A percentile compares a stretch with the other conserved stretches of the same genome.
These are phyloP conservation scores for Aegilops longissima DNA, from an alignment of 176 grass and related monocot genomes.

Conservation along the genomic window DNA sequence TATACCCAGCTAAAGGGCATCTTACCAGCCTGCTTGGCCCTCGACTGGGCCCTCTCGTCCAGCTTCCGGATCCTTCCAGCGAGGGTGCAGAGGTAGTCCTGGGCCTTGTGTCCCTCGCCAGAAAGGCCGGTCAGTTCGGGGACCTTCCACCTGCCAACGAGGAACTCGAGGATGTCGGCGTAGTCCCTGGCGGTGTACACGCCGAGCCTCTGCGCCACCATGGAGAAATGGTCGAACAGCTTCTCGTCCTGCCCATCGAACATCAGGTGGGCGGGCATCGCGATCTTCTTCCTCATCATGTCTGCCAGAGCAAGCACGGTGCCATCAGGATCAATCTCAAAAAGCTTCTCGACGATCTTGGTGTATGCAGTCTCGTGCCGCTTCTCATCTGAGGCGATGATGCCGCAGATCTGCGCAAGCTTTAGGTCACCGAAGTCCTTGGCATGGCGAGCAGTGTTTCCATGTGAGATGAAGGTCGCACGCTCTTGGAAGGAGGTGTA, in stretches of 20 bases:
- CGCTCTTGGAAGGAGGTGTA: slow-evolving; percentile 98
- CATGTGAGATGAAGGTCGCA: slow-evolving; percentile 92
- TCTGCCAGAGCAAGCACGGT: slow-evolving; percentile 72
- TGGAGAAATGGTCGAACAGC: slow-evolving; percentile 92
- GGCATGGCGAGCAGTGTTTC: slow-evolving; percentile 86
- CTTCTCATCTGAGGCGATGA: slow-evolving; percentile 92
- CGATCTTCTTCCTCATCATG: slow-evolving; percentile 99
- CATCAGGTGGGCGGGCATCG: slow-evolving; percentile 97
- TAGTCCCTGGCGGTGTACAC: slow-evolving; percentile 95
- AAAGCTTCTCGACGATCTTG: slow-evolving; percentile 95
- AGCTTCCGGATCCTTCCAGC: slow-evolving; percentile 80
- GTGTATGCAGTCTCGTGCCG: slow-evolving; percentile 93
- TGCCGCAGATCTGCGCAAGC: slow-evolving; percentile 89
- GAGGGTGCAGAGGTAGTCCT: slow-evolving; percentile 85
- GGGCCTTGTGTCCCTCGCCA: slow-evolving; percentile 65
- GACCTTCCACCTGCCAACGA: slow-evolving; percentile 87
- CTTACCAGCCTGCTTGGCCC: slow-evolving; percentile 60
- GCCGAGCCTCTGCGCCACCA: slow-evolving; percentile 73
- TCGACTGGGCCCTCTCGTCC: slow-evolving; percentile 76
- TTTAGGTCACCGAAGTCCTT: slow-evolving; percentile 90
- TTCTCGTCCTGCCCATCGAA: slow-evolving; percentile 81
- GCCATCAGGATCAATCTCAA: slow-evolving; percentile 83
- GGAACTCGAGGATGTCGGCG: slow-evolving; percentile 91
- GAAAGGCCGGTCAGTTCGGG: slow-evolving; percentile 60
- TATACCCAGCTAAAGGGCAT: slow-evolving; percentile 89